Evolutionary conservation across 441 rosid species (phyloP).

Genomic region (Populus hybrid): DNA sequence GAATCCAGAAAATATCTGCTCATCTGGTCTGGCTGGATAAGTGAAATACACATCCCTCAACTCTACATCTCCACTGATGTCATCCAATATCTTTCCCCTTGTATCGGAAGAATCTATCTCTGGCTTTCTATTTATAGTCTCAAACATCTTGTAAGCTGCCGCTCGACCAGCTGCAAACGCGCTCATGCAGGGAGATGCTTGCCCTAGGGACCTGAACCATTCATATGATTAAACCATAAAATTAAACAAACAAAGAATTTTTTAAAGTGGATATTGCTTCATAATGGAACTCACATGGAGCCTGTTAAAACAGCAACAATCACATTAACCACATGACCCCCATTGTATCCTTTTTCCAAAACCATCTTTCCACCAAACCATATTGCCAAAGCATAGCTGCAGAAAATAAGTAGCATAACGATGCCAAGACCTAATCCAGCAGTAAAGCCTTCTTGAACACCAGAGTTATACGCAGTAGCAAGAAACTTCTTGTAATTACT

Average conservation of each 20-base stretch:
- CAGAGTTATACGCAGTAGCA: constrained; percentile 53
- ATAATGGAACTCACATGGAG: constrained; percentile 51
- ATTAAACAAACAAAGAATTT: not conserved
- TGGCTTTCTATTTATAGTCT: constrained; percentile 68
- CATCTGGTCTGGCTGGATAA: constrained; percentile 71
- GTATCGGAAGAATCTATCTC: constrained; percentile 63
- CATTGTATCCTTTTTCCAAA: constrained; percentile 57
- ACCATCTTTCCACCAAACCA: constrained; percentile 83
- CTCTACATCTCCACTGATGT: constrained; percentile 58
- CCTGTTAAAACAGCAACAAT: constrained; percentile 64
- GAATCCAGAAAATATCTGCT: constrained; percentile 64
- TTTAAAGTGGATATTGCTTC: not conserved
- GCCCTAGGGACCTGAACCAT: constrained; percentile 65
- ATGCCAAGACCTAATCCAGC: constrained; percentile 64
- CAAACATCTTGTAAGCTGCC: constrained; percentile 85
- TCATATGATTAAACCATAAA: not conserved
- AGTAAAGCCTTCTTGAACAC: constrained; percentile 59
- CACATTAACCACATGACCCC: constrained; percentile 63
- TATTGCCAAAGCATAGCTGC: constrained; percentile 58
- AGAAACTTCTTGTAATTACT: constrained; percentile 53
- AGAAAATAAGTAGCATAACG: constrained; percentile 33
- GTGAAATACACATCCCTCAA: constrained; percentile 57
- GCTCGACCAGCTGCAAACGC: constrained; percentile 82
- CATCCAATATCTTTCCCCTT: constrained; percentile 44
- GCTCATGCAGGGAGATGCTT: constrained; percentile 65